A percentile compares a stretch with the other conserved stretches of the same genome.
Conservation (phyloP, 768 basidiomycete species). For the Ramaria sp. region DNA sequence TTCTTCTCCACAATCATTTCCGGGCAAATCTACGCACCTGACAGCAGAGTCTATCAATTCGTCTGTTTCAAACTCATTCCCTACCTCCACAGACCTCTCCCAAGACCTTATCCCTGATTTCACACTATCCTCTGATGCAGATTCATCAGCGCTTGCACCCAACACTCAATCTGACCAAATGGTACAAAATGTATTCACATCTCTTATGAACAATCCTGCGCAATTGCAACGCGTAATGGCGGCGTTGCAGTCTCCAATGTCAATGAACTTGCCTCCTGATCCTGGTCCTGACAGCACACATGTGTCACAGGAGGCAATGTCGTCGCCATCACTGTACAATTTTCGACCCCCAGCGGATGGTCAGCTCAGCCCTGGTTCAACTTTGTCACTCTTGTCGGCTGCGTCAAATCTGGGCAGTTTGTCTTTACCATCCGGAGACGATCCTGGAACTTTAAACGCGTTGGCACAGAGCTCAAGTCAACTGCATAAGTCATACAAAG, state of each 20-base stretch:
- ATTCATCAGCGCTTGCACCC: neutral
- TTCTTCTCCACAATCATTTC: neutral
- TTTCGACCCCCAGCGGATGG: neutral
- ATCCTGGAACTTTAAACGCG: slow-evolving; percentile 20
- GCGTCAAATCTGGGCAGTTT: neutral
- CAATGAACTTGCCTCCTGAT: slow-evolving; percentile 6
- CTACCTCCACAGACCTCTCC: neutral
- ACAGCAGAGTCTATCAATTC: slow-evolving; percentile 18
- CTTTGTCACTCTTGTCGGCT: slow-evolving; percentile 9
- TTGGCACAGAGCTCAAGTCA: slow-evolving; percentile 28
- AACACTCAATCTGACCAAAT: slow-evolving; percentile 2
- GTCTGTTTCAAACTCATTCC: neutral
- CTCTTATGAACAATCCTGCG: slow-evolving; percentile 17
- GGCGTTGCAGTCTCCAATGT: slow-evolving; percentile 12
- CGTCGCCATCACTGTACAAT: neutral
- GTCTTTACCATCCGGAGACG: slow-evolving; percentile 11
- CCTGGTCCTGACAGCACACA: neutral
- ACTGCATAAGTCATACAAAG: slow-evolving; percentile 47
- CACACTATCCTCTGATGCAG: neutral
- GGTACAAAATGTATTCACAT: slow-evolving; percentile 15
- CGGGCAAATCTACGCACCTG: neutral
- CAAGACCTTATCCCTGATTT: slow-evolving; percentile 2
- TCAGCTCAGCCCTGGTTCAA: slow-evolving; percentile 5
- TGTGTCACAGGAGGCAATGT: neutral
- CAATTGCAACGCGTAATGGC: slow-evolving; percentile 20